Percentiles rank a stretch among this genome's conserved stretches.
phyloP scores from a whole-genome alignment of 78 protist species.

The Cavenderia fasciculata region DNA sequence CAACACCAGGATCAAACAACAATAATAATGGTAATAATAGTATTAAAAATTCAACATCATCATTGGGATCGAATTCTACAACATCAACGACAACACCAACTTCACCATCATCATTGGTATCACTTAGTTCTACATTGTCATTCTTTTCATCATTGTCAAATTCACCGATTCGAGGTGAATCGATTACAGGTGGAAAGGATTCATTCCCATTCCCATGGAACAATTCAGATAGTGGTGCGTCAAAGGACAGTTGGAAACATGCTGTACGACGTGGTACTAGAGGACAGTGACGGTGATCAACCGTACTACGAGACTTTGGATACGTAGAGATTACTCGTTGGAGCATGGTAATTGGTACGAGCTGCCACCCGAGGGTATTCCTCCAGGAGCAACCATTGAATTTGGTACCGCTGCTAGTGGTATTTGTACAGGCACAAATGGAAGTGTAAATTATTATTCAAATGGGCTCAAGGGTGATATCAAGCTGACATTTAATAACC shows the following conservation, averaged over 20 bases:
- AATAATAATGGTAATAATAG: too few relatives aligned
- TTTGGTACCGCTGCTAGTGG: constrained; percentile 67
- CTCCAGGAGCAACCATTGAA: constrained; percentile 27
- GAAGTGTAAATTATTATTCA: constrained; percentile 19
- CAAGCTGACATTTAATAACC: constrained; percentile 47
- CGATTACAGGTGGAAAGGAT: too few relatives aligned
- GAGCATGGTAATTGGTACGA: constrained; percentile 50
- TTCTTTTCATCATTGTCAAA: constrained; percentile 18
- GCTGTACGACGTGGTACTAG: constrained; percentile 39
- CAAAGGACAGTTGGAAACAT: constrained; percentile 22
- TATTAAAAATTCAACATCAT: too few relatives aligned
- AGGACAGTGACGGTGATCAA: constrained; percentile 48
- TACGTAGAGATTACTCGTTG: constrained; percentile 18
- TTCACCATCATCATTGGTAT: neutral
- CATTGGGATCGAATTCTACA: too few relatives aligned
- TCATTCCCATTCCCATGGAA: constrained; percentile 53
- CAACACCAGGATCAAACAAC: too few relatives aligned
- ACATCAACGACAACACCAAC: neutral
- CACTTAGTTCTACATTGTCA: neutral
- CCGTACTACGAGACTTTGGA: constrained; percentile 12
- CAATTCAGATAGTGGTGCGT: neutral
- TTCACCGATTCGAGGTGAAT: too few relatives aligned
- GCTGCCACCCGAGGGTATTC: constrained; percentile 69
- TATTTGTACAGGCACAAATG: constrained; percentile 38
- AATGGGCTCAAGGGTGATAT: constrained; percentile 59